These are phyloP conservation scores for Thielaviopsis populi DNA, from an alignment of 2,329 filamentous ascomycete genomes.

Conservation along the genomic window DNA sequence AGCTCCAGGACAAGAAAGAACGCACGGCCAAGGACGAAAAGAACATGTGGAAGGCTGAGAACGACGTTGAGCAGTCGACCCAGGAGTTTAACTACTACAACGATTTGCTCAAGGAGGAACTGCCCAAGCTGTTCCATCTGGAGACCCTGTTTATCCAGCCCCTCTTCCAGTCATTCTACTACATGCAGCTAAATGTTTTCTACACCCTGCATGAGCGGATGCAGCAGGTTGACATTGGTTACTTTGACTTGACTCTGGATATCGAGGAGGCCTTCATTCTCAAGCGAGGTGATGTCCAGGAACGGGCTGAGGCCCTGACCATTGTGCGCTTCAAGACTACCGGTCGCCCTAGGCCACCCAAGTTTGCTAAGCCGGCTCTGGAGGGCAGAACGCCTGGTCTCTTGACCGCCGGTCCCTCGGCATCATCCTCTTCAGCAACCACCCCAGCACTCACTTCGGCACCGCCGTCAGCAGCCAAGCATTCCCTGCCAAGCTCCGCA, in stretches of 20 bases:
- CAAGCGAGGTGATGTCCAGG: slow-evolving; percentile 79
- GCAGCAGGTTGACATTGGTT: slow-evolving; percentile 93
- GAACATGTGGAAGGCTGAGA: slow-evolving; percentile 88
- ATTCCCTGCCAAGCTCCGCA: slow-evolving; percentile 21
- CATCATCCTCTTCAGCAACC: slow-evolving; percentile 3
- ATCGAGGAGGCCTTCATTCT: slow-evolving; percentile 81
- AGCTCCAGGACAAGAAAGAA: slow-evolving; percentile 94
- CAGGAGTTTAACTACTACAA: slow-evolving; percentile 98
- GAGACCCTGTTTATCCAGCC: slow-evolving; percentile 93
- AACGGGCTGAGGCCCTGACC: slow-evolving; percentile 64
- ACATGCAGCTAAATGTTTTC: slow-evolving; percentile 99
- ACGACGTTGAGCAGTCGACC: slow-evolving; percentile 76
- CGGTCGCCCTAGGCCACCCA: slow-evolving; percentile 47
- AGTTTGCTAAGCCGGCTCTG: slow-evolving; percentile 42
- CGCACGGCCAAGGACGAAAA: slow-evolving; percentile 95
- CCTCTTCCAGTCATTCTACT: slow-evolving; percentile 97
- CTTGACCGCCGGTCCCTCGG: slow-evolving; percentile 34
- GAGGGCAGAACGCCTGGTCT: slow-evolving; percentile 34
- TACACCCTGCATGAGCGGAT: slow-evolving; percentile 97
- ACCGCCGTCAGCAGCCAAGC: slow-evolving; percentile 18
- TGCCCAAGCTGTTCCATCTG: slow-evolving; percentile 78
- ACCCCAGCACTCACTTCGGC: slow-evolving; percentile 18
- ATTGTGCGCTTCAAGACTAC: slow-evolving; percentile 90
- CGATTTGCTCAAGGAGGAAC: slow-evolving; percentile 85
- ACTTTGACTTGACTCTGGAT: slow-evolving; percentile 84